phyloP scores from a whole-genome alignment of 1,284 basidiomycete genomes.

The Ganoderma lucidum region DNA sequence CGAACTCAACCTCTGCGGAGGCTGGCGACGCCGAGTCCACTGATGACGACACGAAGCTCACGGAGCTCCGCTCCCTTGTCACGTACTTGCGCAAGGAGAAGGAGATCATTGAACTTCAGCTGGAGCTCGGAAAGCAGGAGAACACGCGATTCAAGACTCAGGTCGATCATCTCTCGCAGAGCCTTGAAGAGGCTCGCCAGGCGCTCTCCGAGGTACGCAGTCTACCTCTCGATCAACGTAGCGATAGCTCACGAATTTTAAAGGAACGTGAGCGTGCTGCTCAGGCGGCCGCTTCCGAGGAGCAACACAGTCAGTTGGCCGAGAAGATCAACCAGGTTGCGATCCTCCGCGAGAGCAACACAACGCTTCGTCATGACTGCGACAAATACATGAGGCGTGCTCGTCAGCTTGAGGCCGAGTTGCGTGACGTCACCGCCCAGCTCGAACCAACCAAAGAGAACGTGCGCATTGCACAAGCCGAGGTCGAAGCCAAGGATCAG shows the following conservation, averaged over 20 bases:
- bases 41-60: constrained; percentile 67
- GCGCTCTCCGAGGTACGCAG: constrained; percentile 67
- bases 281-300: constrained; percentile 72
- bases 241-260: constrained; percentile 1
- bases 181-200: constrained; percentile 73
- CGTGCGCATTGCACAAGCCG: constrained; percentile 72
- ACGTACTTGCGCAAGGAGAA: constrained; percentile 89
- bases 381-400: constrained; percentile 73
- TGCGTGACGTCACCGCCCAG: constrained; percentile 67
- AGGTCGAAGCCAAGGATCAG: constrained; percentile 74
- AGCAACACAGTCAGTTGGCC: constrained; percentile 85
- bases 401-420: constrained; percentile 68
- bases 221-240: neutral
- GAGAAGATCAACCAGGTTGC: constrained; percentile 91
- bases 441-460: constrained; percentile 83
- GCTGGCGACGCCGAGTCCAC: constrained; percentile 53
- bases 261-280: constrained; percentile 84
- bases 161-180: constrained; percentile 76
- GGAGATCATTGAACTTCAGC: constrained; percentile 88
- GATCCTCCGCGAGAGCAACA: constrained; percentile 88
- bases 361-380: constrained; percentile 81
- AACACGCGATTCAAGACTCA: constrained; percentile 79
- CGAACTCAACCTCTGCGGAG: constrained; percentile 55
- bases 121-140: constrained; percentile 89
- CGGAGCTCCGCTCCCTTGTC: constrained; percentile 84